These are phyloP conservation scores for Xylaria sp. DNA, from an alignment of 2,329 filamentous ascomycete genomes.

Conservation along the genomic window DNA sequence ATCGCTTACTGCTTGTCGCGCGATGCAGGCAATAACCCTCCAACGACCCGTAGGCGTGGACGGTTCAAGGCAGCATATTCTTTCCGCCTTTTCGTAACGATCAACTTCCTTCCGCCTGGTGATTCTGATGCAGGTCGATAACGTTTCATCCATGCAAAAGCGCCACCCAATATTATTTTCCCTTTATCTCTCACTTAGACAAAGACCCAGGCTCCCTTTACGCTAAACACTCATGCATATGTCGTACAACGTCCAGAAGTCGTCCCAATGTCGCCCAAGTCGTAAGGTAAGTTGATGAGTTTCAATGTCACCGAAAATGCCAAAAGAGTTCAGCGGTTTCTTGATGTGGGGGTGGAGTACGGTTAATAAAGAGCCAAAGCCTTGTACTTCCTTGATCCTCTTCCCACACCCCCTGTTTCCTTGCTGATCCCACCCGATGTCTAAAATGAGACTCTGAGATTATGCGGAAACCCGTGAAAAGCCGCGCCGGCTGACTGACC, in stretches of 20 bases:
- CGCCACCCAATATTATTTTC: neutral
- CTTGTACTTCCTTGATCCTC: slow-evolving; percentile 3
- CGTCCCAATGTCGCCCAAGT: slow-evolving; percentile 7
- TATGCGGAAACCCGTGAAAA: slow-evolving; percentile 24
- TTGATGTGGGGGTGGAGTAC: slow-evolving; percentile 36
- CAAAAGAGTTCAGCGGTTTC: slow-evolving; percentile 8
- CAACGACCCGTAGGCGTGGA: slow-evolving; percentile 28
- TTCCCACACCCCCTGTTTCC: slow-evolving; percentile 11
- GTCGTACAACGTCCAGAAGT: neutral
- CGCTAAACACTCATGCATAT: neutral
- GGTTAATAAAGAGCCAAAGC: slow-evolving; percentile 24
- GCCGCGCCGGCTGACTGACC: slow-evolving; percentile 6
- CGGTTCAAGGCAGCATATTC: slow-evolving; percentile 32
- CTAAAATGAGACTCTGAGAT: slow-evolving; percentile 30
- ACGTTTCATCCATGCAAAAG: slow-evolving; percentile 23
- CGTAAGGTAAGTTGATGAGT: slow-evolving; percentile 4
- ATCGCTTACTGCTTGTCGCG: slow-evolving; percentile 32
- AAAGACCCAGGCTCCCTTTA: neutral
- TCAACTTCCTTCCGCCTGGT: slow-evolving; percentile 10
- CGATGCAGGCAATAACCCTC: slow-evolving; percentile 24
- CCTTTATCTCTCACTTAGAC: neutral
- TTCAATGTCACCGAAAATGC: slow-evolving; percentile 19
- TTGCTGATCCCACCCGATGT: slow-evolving; percentile 24
- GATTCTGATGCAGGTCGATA: slow-evolving; percentile 2
- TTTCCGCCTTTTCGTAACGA: neutral